phyloP scores from a whole-genome alignment of 2,329 filamentous ascomycete genomes.

The Epichloe elymi region DNA sequence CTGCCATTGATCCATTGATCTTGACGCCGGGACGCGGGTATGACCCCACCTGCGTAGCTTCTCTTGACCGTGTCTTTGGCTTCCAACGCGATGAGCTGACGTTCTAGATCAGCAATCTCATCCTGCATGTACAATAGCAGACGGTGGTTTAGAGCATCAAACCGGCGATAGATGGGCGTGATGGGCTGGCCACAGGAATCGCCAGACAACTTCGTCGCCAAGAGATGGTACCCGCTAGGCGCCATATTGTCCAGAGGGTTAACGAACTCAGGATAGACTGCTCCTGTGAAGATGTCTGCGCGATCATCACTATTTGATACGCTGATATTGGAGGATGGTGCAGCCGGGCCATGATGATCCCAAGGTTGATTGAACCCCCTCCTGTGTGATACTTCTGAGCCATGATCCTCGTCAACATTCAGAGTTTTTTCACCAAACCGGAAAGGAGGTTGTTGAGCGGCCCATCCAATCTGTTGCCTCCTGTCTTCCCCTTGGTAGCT shows the following conservation, averaged over 20 bases:
- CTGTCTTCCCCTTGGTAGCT: neutral
- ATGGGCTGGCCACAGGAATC: constrained; percentile 16
- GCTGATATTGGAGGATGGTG: constrained; percentile 2
- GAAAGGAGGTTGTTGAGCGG: neutral
- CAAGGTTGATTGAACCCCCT: neutral
- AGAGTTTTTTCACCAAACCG: neutral
- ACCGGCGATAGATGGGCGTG: constrained; percentile 66
- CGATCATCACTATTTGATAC: neutral
- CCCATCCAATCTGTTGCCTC: neutral
- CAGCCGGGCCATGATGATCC: neutral
- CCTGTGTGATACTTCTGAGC: neutral
- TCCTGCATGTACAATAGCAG: constrained; percentile 75
- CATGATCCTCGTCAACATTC: neutral
- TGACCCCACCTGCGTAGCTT: constrained; percentile 27
- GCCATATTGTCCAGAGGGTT: constrained; percentile 9
- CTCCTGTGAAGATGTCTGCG: neutral
- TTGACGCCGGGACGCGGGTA: constrained; percentile 46
- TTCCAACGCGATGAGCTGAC: constrained; percentile 60
- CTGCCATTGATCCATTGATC: constrained; percentile 42
- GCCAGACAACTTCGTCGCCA: constrained; percentile 39
- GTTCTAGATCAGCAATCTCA: constrained; percentile 68
- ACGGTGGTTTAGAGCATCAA: constrained; percentile 70
- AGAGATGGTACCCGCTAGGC: constrained; percentile 47
- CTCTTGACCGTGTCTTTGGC: constrained; percentile 36
- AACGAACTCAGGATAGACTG: neutral